A percentile compares a stretch with the other conserved stretches of the same genome.
Conservation (phyloP, 306 rosid genomes). For the Carpinus fangiana region DNA sequence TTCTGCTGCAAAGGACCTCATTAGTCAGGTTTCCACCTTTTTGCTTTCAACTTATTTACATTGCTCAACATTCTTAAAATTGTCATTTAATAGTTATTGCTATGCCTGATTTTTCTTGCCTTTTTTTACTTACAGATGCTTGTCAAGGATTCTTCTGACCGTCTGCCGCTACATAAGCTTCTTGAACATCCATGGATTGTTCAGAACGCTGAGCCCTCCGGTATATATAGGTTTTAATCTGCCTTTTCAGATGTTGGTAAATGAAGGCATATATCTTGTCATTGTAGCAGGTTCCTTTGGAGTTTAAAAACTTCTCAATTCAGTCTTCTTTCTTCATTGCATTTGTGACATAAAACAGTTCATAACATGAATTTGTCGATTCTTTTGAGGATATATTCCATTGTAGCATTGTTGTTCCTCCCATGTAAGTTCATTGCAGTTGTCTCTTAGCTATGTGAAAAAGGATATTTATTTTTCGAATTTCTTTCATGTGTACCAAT, state of each 20-base stretch:
- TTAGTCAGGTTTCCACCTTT: slow-evolving; percentile 67
- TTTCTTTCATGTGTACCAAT: background rate
- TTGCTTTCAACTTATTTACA: background rate
- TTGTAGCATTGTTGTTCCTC: background rate
- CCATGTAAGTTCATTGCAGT: background rate
- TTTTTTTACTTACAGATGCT: slow-evolving; percentile 61
- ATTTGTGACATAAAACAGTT: slow-evolving; percentile 33
- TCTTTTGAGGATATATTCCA: background rate
- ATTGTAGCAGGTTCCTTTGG: slow-evolving; percentile 13
- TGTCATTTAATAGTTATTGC: slow-evolving; percentile 16
- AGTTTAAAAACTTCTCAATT: slow-evolving; percentile 18
- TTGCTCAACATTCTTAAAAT: background rate
- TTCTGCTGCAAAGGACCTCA: slow-evolving; percentile 88
- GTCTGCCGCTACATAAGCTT: slow-evolving; percentile 86
- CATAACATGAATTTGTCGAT: slow-evolving; percentile 15
- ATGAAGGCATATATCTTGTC: slow-evolving; percentile 3
- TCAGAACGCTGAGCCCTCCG: slow-evolving; percentile 95
- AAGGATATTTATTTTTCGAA: background rate
- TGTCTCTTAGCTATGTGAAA: background rate
- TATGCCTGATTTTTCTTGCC: slow-evolving; percentile 1
- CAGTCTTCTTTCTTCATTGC: background rate
- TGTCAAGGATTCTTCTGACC: slow-evolving; percentile 79
- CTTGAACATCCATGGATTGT: slow-evolving; percentile 97
- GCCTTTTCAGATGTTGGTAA: slow-evolving; percentile 2
- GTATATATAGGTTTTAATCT: slow-evolving; percentile 63